Evolutionary conservation across 192 early-diverging fungal genomes (phyloP), one percentile per base, ranked within the genome.

Genomic region (Backusella psychrophila): DNA sequence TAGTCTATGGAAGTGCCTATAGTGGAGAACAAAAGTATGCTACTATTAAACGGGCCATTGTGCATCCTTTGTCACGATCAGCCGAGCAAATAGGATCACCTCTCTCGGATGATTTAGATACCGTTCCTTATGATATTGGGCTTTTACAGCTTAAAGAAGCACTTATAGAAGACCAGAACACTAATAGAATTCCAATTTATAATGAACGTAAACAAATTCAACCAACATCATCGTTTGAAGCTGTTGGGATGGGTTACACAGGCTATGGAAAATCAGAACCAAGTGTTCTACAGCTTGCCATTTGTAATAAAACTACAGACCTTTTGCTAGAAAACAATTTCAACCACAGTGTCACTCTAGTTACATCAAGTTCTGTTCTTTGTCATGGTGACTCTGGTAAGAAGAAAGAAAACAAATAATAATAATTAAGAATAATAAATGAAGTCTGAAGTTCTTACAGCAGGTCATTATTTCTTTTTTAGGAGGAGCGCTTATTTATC

Each of bases 341-440:
- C 23, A 68, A 66, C 26, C 6, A 66, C 6, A 68, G 33, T 31
- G 38, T 75, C 17, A 46, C 44, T 63, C 15, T 69, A 29, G 29
- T 34, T 21, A 46, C 38, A 2, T 67, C 65, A 42, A 26, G 42
- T 33, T 38, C 74, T 15, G 36, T 39, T 4, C 12, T 75, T 52
- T 75, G 74, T 19, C 74, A 75, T 38, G 74, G 74, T 38, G 74
- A 75, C 35, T 75, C 74, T 6, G 72, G 72, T 74, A 74, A 49
- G 15, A 29, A 71, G 44, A 71, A 14, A 52, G 46, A 49, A 17
- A 49, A 49, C 46, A 49, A 49, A 49, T 7, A 17, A 49, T n/a
- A 49, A 49, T 0, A 33, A 3, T 33, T 33, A 33, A 33, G 33
- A 33, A 33, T 33, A 33, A 17, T 11, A 49, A 7, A n/a, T 49